Conservation (phyloP, 768 basidiomycete genomes). For the Pulveroboletus frians region DNA sequence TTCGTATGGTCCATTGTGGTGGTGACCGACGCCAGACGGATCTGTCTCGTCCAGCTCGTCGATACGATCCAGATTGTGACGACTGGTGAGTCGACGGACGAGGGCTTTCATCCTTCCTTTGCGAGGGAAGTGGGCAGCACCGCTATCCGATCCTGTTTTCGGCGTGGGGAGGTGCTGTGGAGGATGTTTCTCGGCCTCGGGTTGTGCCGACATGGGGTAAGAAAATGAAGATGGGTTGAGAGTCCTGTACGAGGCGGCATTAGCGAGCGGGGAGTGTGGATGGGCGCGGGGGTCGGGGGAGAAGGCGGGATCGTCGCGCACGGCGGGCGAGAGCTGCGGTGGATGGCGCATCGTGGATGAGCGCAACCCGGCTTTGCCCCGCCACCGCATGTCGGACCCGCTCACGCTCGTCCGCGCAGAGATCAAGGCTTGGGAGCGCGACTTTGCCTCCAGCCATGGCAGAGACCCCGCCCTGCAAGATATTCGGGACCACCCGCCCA, state of each 20-base stretch:
- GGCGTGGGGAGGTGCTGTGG: neutral
- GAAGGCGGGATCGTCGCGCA: conserved; percentile 54
- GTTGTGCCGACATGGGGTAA: neutral
- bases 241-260: conserved; percentile 13
- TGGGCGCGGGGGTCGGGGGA: conserved; percentile 50
- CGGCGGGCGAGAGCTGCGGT: conserved; percentile 13
- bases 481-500: conserved; percentile 53
- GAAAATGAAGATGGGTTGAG: conserved; percentile 6
- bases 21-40: conserved; percentile 57
- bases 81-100: conserved; percentile 23
- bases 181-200: neutral
- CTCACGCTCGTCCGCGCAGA: conserved; percentile 49
- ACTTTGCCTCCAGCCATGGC: conserved; percentile 51
- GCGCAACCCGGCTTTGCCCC: too few species aligned
- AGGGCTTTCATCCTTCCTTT: conserved; percentile 25
- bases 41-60: conserved; percentile 77
- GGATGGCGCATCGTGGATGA: too few species aligned
- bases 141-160: neutral
- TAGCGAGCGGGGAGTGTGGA: conserved; percentile 34
- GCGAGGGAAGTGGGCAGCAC: neutral
- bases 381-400: conserved; percentile 7
- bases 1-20: conserved; percentile 76
- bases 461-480: conserved; percentile 65
- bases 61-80: conserved; percentile 53
- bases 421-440: conserved; percentile 75